These are phyloP conservation scores for Sporopachydermia cereana DNA, from an alignment of 1,139 yeast species.

Conservation along the genomic window DNA sequence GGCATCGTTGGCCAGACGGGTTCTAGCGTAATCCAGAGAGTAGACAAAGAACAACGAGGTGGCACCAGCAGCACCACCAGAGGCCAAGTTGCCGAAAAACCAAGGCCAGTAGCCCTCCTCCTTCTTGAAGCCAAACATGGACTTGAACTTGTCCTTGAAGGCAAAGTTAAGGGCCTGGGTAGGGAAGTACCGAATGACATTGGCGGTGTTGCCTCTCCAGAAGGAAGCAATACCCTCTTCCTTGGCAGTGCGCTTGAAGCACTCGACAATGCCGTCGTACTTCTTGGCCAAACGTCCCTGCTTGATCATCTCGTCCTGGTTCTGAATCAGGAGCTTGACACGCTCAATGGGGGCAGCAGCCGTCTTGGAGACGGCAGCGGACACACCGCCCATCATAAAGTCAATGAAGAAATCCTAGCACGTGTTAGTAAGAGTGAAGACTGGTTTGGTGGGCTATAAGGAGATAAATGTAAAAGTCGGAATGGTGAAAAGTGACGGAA, in stretches of 20 bases:
- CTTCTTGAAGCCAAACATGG: slow-evolving; percentile 66
- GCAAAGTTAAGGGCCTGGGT: slow-evolving; percentile 79
- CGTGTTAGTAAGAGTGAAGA: not conserved
- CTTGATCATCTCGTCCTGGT: slow-evolving; percentile 77
- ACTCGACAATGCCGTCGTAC: slow-evolving; percentile 59
- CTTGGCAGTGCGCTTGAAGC: slow-evolving; percentile 62
- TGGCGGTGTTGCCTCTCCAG: slow-evolving; percentile 85
- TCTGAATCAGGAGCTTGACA: slow-evolving; percentile 70
- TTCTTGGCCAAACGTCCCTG: slow-evolving; percentile 60
- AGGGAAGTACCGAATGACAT: slow-evolving; percentile 78
- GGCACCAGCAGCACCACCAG: slow-evolving; percentile 81
- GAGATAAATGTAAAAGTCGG: not conserved
- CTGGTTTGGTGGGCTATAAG: no score
- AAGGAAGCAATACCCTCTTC: slow-evolving; percentile 61
- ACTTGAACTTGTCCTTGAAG: slow-evolving; percentile 71
- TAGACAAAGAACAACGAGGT: slow-evolving; percentile 63
- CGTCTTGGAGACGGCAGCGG: slow-evolving; percentile 78
- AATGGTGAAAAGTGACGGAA: not conserved
- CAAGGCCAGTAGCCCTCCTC: slow-evolving; percentile 53
- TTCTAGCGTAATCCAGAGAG: slow-evolving; percentile 76
- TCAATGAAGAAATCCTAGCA: slow-evolving; percentile 35
- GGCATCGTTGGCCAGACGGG: slow-evolving; percentile 77
- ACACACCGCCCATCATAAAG: slow-evolving; percentile 72
- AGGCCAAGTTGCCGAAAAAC: slow-evolving; percentile 73
- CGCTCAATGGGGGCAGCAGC: slow-evolving; percentile 83